These are phyloP conservation scores for Blastomyces silverae DNA, from an alignment of 2,329 filamentous ascomycete genomes.

Conservation along the genomic window DNA sequence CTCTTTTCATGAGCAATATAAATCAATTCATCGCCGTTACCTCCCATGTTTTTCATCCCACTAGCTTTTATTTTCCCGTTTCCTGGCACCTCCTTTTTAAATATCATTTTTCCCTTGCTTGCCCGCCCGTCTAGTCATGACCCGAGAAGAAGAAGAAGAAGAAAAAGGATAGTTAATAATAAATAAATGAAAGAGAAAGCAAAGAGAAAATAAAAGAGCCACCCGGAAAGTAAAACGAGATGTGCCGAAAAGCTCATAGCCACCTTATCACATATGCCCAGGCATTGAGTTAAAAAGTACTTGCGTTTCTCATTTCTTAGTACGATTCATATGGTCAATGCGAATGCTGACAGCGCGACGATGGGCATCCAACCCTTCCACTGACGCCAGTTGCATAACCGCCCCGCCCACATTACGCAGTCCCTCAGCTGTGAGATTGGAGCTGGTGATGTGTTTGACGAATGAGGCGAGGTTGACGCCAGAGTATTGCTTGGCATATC, in stretches of 20 bases:
- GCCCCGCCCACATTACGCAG: constrained; percentile 76
- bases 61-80: background rate
- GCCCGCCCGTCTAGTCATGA: background rate
- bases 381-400: constrained; percentile 90
- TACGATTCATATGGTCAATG: constrained; percentile 18
- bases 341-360: constrained; percentile 64
- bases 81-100: background rate
- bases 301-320: background rate
- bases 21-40: background rate
- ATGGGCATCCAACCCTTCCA: constrained; percentile 93
- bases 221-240: background rate
- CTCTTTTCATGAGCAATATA: background rate
- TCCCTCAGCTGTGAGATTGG: constrained; percentile 78
- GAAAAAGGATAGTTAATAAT: background rate
- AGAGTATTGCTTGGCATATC: constrained; percentile 97
- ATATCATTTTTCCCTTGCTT: background rate
- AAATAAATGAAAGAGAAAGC: background rate
- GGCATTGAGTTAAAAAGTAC: background rate
- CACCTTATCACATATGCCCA: background rate
- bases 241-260: no score
- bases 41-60: background rate
- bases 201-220: background rate
- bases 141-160: background rate
- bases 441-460: constrained; percentile 95
- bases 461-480: constrained; percentile 95